Evolutionary conservation across 495 filamentous ascomycete species (phyloP), one percentile per base, ranked within the genome.

Genomic region (Penicillium ucsense): DNA sequence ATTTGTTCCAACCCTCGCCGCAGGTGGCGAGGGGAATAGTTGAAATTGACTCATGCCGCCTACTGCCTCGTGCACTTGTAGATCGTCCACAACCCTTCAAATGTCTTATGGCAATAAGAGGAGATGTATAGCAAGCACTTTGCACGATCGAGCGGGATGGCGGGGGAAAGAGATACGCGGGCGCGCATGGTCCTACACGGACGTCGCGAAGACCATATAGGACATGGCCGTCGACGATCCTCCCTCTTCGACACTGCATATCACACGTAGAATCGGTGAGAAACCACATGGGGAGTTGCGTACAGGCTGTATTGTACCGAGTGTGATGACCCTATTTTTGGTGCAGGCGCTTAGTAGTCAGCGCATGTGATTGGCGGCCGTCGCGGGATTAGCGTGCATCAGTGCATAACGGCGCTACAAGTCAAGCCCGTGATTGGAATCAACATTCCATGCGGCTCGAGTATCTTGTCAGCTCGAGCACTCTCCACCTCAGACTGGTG

Each of bases 1-100:
- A 49, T 62, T 70, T 55, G 62, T 74, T 55, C 53, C 59, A 45
- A 46, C 61, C 54, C 57, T 70, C 10, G 52, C 53, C 45, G 62
- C 69, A 45, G 63, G 62, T 8, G 71, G 68, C 12, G 78, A 63
- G 35, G 78, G 78, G 43, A 81, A 80, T 40, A 81, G 60, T 53
- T 78, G 73, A 46, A 81, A 74, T 47, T 71, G 68, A 52, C 55
- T 70, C 66, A 68, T 70, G 29, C 34, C 59, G 50, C 31, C 31
- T 42, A 29, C 20, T 12, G 38, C 11, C 36, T 41, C 29, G 42
- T 29, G 20, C 20, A 20, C 20, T 20, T 20, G n/a, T n/a, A n/a
- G n/a, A n/a, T n/a, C n/a, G n/a, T n/a, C n/a, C 20, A 20, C 20
- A 20, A 20, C 1, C 20, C 20, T 20, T 20, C 20, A 20, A 20